phyloP scores from a whole-genome alignment of 148 eudicot genomes.

The Vaccinium macrocarpon region DNA sequence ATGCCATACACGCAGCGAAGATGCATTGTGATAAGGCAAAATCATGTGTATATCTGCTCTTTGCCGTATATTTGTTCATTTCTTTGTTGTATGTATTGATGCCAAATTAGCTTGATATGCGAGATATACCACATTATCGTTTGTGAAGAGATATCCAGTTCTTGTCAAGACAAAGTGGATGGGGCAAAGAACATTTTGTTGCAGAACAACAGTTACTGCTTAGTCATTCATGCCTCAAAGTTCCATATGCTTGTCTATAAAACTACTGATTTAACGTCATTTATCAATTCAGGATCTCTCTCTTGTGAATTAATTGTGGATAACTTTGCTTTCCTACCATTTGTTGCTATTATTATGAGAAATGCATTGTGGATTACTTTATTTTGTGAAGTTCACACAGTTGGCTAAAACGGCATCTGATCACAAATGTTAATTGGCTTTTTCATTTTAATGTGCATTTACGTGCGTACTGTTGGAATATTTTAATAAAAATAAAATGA shows the following conservation, averaged over 20 bases:
- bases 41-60: neutral
- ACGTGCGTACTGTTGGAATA: neutral
- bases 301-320: neutral
- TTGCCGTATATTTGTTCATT: neutral
- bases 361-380: neutral
- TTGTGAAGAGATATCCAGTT: neutral
- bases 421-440: neutral
- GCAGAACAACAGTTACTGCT: neutral
- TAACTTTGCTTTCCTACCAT: neutral
- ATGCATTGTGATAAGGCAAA: neutral
- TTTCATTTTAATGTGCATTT: too few species aligned
- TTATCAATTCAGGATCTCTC: neutral
- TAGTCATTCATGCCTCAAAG: neutral
- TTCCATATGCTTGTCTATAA: neutral
- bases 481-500: too few species aligned
- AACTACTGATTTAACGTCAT: neutral
- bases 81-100: neutral
- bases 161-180: neutral
- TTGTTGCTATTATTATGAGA: neutral
- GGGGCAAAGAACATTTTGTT: neutral
- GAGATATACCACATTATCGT: neutral
- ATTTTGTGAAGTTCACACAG: neutral
- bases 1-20: neutral
- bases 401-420: neutral
- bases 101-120: neutral